Base-by-base conservation (phyloP, 2,329 filamentous ascomycete genomes). In the Fusarium nygamai region DNA sequence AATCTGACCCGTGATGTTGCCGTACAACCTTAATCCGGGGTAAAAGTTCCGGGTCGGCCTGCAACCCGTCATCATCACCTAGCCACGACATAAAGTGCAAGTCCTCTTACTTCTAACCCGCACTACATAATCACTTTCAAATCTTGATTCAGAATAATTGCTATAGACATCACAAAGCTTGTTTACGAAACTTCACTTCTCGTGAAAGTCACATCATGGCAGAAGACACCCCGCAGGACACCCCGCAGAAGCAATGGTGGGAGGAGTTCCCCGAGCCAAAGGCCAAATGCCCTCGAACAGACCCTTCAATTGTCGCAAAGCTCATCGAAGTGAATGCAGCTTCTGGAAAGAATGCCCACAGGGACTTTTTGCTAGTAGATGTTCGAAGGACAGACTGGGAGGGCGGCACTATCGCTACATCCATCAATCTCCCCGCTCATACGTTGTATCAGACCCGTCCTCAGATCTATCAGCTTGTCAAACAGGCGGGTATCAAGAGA, bases 401-500 rank as follows among this genome's bases (percentile, higher is more conserved):
- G 76, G 91, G 91, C 33, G 91, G 90, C 46, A 91, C 89, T 1
- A 88, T 92, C 62, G 81, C 82, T 14, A 86, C 85, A 6, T 90
- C 90, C 2, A 83, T 92, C 71, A 90, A 90, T 72, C 81, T 90
- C 20, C 88, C 88, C 2, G 88, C 88, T 14, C 88, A 90, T 61
- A 86, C 84, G 19, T 84, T 90, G 44, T 88, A 88, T 61, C 85
- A 86, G 59, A 86, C 86, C 8, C 83, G 88, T 11, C 82, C 85
- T 8, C 80, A 82, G 11, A 77, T 89, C 34, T 85, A 89, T 69
- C 83, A 84, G 50, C 80, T 90, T 24, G 86, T 85, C 80, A 85
- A 84, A 71, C 83, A 86, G 64, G 88, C 87, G 5, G 84, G 83
- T 3, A 81, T 88, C 29, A 83, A 83, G 56, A 84, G 81, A 47